Base-by-base conservation (phyloP, 2,329 filamentous ascomycete genomes). In the Paecilomyces variotii region DNA sequence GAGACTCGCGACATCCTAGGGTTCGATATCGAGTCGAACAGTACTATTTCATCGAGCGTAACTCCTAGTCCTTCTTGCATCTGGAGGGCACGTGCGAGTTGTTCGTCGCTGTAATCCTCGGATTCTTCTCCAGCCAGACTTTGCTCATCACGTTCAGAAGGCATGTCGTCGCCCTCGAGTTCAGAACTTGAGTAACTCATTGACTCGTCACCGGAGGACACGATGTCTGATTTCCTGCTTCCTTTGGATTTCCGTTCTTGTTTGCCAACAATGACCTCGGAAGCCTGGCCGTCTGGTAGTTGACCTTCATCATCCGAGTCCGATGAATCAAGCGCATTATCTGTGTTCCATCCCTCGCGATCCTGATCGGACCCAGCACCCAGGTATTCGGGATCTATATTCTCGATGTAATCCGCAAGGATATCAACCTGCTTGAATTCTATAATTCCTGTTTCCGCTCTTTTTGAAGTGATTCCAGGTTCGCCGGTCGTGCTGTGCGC, bases 71-170 rank as follows among this genome's bases (percentile, higher is more conserved):
- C 39, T n/a, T 45, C 39, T 19, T 45, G 39, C 39, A 45, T 45
- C 39, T 45, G 39, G n/a, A 45, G 39, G 19, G 39, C 39, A 45
- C 39, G 39, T 45, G 39, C 39, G 39, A 45, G 86, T 83, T 69
- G 84, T 81, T 66, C 86, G 82, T 68, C 85, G n/a, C 53, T 39
- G n/a, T 60, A 49, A 34, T 64, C 39, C 19, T 26, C 24, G 9
- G 27, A 24, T 2, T 52, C 50, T 10, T 52, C 50, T 52, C 27
- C 50, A 11, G 12, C 12, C 27, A 12, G 9, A 19, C 26, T 27
- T 19, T 19, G 27, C 24, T 28, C 25, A 9, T 52, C 50, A 10
- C 14, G 1, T 28, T 26, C 14, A 49, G 50, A 26, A 19, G 19
- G 14, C 39, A 19, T 7, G 19, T 45, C 14, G 19, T 45, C 14